Evolutionary conservation across 2,329 filamentous ascomycete genomes (phyloP).

Genomic region (Sporothrix luriei): DNA sequence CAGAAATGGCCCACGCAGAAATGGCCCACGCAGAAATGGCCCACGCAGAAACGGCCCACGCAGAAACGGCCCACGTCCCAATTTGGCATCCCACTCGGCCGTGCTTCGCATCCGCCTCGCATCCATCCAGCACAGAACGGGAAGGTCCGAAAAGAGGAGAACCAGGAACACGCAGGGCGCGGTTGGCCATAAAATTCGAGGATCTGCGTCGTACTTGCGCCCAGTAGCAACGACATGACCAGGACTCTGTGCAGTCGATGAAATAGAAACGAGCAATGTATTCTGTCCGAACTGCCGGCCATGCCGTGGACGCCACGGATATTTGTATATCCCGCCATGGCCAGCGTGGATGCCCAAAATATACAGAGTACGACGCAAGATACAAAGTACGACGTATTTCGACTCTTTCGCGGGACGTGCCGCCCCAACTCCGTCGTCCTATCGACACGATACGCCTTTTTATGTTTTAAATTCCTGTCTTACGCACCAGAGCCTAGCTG

Average conservation of each 20-base stretch:
- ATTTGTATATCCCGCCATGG: too few species aligned
- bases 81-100: conserved; percentile 17
- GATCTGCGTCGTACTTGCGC: too few species aligned
- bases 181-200: not conserved
- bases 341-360: not conserved
- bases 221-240: too few species aligned
- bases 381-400: not conserved
- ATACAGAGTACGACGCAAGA: too few species aligned
- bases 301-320: too few species aligned
- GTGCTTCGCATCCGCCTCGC: conserved; percentile 11
- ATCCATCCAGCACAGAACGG: conserved; percentile 12
- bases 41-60: not conserved
- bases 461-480: not conserved
- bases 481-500: not conserved
- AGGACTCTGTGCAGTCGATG: too few species aligned
- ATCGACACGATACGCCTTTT: conserved; percentile 18
- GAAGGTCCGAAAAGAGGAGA: not conserved
- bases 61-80: not conserved
- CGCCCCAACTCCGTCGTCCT: not conserved
- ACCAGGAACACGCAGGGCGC: not conserved
- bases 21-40: too few species aligned
- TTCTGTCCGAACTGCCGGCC: too few species aligned
- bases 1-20: too few species aligned
- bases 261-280: too few species aligned
- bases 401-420: not conserved